Evolutionary conservation across 768 basidiomycete species (phyloP).

Genomic region (Bullera alba): DNA sequence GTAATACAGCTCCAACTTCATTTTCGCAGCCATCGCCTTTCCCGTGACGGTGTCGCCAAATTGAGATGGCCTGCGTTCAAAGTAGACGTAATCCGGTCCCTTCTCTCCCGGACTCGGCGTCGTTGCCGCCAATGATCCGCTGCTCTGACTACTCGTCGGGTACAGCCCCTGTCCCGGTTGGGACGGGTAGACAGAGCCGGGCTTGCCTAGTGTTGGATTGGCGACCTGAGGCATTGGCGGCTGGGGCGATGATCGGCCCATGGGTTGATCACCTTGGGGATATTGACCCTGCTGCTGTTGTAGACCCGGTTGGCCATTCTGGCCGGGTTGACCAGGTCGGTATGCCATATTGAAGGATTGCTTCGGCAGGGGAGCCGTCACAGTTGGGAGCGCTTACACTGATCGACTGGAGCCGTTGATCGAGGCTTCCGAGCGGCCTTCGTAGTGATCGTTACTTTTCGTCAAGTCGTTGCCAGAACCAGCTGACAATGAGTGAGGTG

Average conservation of each 20-base stretch:
- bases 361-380: background rate
- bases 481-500: too few relatives aligned
- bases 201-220: slow-evolving; percentile 19
- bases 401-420: too few relatives aligned
- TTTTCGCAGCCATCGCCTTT: slow-evolving; percentile 79
- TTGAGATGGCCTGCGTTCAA: slow-evolving; percentile 67
- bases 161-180: background rate
- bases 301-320: background rate
- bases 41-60: slow-evolving; percentile 77
- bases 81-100: slow-evolving; percentile 77
- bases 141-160: background rate
- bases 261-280: background rate
- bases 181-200: slow-evolving; percentile 7
- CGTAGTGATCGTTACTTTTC: too few relatives aligned
- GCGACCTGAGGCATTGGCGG: slow-evolving; percentile 17
- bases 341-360: background rate
- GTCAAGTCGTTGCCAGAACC: too few relatives aligned
- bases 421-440: too few relatives aligned
- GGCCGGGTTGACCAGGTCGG: background rate
- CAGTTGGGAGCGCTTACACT: background rate
- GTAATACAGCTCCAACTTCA: slow-evolving; percentile 94
- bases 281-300: background rate
- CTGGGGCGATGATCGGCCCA: slow-evolving; percentile 8
- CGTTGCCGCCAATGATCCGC: slow-evolving; percentile 1
- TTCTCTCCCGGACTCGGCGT: slow-evolving; percentile 19